Percentiles rank a stretch among this genome's conserved stretches.
Evolutionary conservation across 495 filamentous ascomycete genomes (phyloP).

Genomic region (Rhypophila decipiens): DNA sequence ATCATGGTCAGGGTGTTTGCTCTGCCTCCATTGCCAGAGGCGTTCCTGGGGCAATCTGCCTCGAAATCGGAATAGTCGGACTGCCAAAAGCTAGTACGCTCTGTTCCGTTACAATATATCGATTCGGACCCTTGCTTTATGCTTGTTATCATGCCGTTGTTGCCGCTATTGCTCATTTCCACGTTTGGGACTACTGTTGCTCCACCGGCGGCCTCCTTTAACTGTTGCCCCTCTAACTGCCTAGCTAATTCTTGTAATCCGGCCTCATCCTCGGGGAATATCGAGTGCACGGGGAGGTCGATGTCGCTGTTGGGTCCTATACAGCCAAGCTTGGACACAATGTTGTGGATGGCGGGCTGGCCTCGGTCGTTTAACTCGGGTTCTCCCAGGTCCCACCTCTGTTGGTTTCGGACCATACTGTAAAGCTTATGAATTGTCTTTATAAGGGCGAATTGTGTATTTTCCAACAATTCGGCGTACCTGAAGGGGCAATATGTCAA

Average conservation of each 20-base stretch:
- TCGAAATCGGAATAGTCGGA: conserved; percentile 47
- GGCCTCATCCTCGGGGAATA: conserved; percentile 49
- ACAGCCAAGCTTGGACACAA: conserved; percentile 50
- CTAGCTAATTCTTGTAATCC: conserved; percentile 44
- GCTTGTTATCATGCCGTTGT: conserved; percentile 13
- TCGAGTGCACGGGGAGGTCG: conserved; percentile 45
- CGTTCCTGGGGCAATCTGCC: conserved; percentile 37
- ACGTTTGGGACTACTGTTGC: too few relatives aligned
- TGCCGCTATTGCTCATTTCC: too few relatives aligned
- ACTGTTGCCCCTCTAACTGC: conserved; percentile 39
- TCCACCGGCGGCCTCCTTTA: conserved; percentile 14
- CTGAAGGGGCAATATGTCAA: conserved; percentile 21
- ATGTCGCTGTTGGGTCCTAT: conserved; percentile 48
- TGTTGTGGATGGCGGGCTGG: conserved; percentile 51
- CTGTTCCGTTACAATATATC: conserved; percentile 28
- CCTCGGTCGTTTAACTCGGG: conserved; percentile 51
- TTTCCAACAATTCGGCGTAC: conserved; percentile 53
- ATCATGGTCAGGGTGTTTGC: conserved; percentile 33
- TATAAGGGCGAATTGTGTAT: conserved; percentile 50
- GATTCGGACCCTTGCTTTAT: conserved; percentile 31
- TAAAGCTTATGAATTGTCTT: conserved; percentile 55
- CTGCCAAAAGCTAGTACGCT: conserved; percentile 46
- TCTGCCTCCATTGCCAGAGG: conserved; percentile 29
- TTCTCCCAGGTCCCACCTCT: conserved; percentile 49
- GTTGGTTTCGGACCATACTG: conserved; percentile 46